Conservation (phyloP, 352 stramenopile genomes). For the Phytophthora chlamydospora region DNA sequence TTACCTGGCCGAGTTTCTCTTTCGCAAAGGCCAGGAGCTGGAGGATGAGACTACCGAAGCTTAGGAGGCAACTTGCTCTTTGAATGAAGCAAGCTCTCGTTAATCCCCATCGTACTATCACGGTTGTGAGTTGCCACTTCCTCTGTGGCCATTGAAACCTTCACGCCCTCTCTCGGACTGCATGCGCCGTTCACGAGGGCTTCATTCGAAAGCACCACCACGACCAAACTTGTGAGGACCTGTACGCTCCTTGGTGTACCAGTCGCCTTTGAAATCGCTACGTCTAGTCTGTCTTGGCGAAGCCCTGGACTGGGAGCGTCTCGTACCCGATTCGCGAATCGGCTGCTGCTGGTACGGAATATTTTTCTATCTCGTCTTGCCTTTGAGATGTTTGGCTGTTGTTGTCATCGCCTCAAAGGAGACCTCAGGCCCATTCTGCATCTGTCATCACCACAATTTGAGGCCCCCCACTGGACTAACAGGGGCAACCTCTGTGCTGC, state of each 20-base stretch:
- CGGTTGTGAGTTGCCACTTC: constrained; percentile 16
- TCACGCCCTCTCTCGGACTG: constrained; percentile 15
- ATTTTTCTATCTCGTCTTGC: constrained; percentile 9
- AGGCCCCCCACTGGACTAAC: not conserved
- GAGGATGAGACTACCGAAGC: constrained; percentile 45
- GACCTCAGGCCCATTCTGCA: constrained; percentile 1
- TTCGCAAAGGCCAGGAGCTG: constrained; percentile 75
- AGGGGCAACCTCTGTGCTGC: not conserved
- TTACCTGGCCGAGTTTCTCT: constrained; percentile 89
- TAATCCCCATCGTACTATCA: constrained; percentile 20
- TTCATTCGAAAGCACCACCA: constrained; percentile 10
- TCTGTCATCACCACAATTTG: constrained; percentile 3
- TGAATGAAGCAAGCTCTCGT: constrained; percentile 8
- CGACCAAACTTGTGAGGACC: constrained; percentile 12
- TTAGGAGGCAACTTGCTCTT: constrained; percentile 14
- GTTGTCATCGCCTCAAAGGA: constrained; percentile 14
- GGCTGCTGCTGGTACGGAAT: constrained; percentile 11
- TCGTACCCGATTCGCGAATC: not conserved
- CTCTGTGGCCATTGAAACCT: constrained; percentile 27
- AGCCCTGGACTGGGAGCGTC: constrained; percentile 10
- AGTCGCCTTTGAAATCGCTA: not conserved
- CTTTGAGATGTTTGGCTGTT: constrained; percentile 5
- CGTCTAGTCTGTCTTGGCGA: constrained; percentile 6
- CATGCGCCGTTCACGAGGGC: constrained; percentile 4
- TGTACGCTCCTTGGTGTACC: constrained; percentile 7